A percentile compares a stretch with the other conserved stretches of the same genome.
Evolutionary conservation across 1,139 yeast genomes (phyloP).

Genomic region (Geotrichum citri-aurantii): DNA sequence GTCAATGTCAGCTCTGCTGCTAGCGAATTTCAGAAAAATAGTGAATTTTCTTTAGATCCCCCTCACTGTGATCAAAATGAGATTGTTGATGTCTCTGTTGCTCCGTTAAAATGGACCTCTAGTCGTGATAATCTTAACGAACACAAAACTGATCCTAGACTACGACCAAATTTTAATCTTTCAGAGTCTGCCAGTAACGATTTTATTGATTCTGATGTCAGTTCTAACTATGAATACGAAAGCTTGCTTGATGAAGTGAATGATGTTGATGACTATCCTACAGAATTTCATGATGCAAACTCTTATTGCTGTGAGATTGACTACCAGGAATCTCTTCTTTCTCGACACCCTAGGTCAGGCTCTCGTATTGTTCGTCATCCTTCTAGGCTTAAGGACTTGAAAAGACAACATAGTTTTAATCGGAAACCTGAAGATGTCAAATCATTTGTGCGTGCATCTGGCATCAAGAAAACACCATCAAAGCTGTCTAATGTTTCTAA

Average conservation of each 20-base stretch:
- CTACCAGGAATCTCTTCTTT: background rate
- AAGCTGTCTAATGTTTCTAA: background rate
- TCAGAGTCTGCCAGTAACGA: background rate
- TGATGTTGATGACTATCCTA: constrained; percentile 6
- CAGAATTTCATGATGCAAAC: background rate
- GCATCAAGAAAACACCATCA: background rate
- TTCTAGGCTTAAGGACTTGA: background rate
- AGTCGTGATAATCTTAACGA: constrained; percentile 1
- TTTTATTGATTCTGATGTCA: background rate
- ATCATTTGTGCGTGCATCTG: background rate
- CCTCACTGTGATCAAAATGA: background rate
- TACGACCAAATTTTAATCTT: background rate
- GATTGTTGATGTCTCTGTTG: background rate
- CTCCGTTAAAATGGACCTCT: background rate
- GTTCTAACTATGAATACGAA: constrained; percentile 15
- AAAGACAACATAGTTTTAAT: background rate
- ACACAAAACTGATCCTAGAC: background rate
- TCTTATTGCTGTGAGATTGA: background rate
- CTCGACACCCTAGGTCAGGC: background rate
- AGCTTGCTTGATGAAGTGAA: constrained; percentile 19
- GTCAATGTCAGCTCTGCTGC: background rate
- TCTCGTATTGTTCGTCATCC: background rate
- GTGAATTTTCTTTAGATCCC: background rate
- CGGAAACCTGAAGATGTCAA: background rate
- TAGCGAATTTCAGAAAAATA: background rate